Conservation (phyloP, 495 filamentous ascomycete genomes). For the Penicillium manginii region DNA sequence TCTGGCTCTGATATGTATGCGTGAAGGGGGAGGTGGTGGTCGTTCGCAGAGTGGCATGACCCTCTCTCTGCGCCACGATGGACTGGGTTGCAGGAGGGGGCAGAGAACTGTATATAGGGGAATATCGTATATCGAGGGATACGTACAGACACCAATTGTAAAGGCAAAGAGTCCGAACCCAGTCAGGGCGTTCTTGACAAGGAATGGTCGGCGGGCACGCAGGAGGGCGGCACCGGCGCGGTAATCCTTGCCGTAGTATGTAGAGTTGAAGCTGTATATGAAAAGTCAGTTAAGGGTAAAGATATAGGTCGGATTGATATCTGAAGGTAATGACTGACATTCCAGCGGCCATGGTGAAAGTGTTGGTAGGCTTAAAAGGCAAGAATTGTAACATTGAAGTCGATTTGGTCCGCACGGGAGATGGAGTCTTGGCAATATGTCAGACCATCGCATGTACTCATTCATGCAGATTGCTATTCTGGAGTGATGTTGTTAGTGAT, state of each 20-base stretch:
- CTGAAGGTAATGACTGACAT: conserved; percentile 39
- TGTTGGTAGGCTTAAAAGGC: too few species aligned
- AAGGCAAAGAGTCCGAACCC: conserved; percentile 72
- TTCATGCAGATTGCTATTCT: neutral
- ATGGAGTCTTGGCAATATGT: conserved; percentile 28
- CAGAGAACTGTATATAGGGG: neutral
- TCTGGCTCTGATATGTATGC: too few species aligned
- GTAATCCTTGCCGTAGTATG: conserved; percentile 88
- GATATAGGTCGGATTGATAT: neutral
- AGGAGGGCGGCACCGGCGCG: conserved; percentile 82
- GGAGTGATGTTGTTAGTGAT: neutral
- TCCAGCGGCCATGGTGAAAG: conserved; percentile 43
- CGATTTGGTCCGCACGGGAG: conserved; percentile 7
- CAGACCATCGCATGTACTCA: too few species aligned
- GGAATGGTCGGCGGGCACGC: conserved; percentile 86
- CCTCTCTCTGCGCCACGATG: neutral
- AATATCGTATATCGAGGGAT: neutral
- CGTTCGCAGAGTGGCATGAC: conserved; percentile 10
- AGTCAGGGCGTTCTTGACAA: conserved; percentile 83
- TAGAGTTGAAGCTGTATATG: conserved; percentile 66
- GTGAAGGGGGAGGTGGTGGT: too few species aligned
- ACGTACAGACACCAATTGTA: conserved; percentile 80
- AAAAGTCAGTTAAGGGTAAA: conserved; percentile 10
- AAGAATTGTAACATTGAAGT: too few species aligned
- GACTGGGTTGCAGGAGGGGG: neutral